A percentile compares a stretch with the other conserved stretches of the same genome.
Evolutionary conservation across 169 alveolate genomes (phyloP).

Genomic region (Eimeria maxima): DNA sequence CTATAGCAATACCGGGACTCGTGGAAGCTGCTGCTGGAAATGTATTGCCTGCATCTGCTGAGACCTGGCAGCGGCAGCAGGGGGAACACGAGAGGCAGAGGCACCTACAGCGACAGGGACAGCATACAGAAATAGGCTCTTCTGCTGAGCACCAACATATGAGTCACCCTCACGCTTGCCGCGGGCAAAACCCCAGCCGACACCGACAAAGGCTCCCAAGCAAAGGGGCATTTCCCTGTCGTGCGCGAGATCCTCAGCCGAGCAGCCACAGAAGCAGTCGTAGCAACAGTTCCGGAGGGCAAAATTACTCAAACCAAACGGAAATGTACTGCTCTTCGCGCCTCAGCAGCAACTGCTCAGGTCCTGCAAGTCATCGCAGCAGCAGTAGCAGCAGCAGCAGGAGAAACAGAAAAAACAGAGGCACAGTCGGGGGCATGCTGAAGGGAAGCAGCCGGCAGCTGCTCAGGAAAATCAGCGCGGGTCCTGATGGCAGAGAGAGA

Average conservation of each 20-base stretch:
- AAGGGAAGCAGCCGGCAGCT: neutral
- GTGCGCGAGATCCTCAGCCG: neutral
- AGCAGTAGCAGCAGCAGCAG: neutral
- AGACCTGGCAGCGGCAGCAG: slow-evolving; percentile 53
- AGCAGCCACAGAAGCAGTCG: slow-evolving; percentile 51
- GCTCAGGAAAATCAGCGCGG: neutral
- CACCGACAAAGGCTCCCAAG: slow-evolving; percentile 30
- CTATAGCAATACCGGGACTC: neutral
- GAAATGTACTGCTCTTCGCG: neutral
- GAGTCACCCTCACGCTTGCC: neutral
- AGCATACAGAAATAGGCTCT: neutral
- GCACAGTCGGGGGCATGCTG: neutral
- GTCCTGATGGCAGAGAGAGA: neutral
- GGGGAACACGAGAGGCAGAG: neutral
- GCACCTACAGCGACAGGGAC: neutral
- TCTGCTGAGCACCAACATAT: neutral
- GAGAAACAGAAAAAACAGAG: slow-evolving; percentile 24
- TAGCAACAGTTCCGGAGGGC: slow-evolving; percentile 43
- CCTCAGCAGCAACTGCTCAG: slow-evolving; percentile 38
- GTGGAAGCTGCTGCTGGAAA: slow-evolving; percentile 16
- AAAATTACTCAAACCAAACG: neutral
- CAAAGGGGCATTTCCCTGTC: neutral
- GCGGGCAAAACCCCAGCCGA: neutral
- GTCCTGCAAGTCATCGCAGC: slow-evolving; percentile 14
- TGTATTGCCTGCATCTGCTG: neutral